Evolutionary conservation across 148 eudicot genomes (phyloP).

Genomic region (Camellia sinensis): DNA sequence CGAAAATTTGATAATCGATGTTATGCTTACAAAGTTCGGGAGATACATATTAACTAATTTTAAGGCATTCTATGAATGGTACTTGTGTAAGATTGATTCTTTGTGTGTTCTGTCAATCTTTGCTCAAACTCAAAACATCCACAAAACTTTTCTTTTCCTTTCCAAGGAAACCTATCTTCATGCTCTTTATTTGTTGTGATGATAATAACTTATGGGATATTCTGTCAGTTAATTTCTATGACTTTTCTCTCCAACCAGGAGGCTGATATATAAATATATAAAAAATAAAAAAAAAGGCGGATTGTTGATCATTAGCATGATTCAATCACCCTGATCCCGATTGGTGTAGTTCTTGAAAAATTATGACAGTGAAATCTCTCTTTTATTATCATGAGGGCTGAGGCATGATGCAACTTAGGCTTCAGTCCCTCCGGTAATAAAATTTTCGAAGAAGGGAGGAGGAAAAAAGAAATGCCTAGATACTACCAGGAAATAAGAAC

Average conservation of each 20-base stretch:
- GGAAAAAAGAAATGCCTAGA: neutral
- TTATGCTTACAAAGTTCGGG: neutral
- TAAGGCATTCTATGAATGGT: no score
- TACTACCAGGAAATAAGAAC: neutral
- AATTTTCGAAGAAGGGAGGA: neutral
- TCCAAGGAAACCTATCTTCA: no score
- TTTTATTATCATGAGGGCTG: neutral
- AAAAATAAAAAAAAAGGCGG: neutral
- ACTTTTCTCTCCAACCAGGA: neutral
- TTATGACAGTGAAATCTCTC: neutral
- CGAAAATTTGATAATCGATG: no score
- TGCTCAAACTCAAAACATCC: no score
- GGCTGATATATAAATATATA: neutral
- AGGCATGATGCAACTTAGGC: neutral
- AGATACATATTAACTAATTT: neutral
- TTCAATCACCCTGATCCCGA: neutral
- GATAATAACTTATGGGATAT: no score
- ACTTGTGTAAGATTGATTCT: no score
- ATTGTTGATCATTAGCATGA: slow-evolving; percentile 1
- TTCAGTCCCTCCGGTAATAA: neutral
- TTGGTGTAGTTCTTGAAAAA: neutral
- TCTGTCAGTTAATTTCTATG: neutral
- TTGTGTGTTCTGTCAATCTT: no score
- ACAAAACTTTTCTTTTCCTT: no score
- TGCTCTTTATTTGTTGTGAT: no score